A percentile compares a stretch with the other conserved stretches of the same genome.
These are phyloP conservation scores for Atalantia buxifolia DNA, from an alignment of 345 rosid species.

Conservation along the genomic window DNA sequence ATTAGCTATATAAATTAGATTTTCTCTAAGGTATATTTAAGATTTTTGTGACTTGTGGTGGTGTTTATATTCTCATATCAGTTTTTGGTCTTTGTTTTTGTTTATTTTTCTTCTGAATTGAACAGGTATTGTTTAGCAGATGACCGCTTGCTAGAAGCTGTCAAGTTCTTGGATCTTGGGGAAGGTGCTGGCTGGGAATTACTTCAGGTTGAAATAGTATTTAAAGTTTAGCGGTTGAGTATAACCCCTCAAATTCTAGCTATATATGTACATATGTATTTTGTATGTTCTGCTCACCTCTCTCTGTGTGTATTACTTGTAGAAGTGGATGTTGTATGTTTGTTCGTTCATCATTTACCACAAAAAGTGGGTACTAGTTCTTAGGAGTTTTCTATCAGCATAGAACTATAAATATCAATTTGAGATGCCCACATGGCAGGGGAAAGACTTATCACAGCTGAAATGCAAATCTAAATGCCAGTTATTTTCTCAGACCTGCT, in stretches of 20 bases:
- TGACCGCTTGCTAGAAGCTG: constrained; percentile 78
- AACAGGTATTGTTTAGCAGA: constrained; percentile 91
- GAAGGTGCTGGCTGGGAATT: constrained; percentile 90
- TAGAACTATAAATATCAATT: not conserved
- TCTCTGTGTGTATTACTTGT: not conserved
- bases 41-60: not conserved
- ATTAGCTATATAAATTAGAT: not conserved
- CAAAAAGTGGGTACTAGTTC: not conserved
- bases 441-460: not conserved
- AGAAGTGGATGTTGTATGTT: not conserved
- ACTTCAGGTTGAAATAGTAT: constrained; percentile 59
- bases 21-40: not conserved
- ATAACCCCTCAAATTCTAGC: not conserved
- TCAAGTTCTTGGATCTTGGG: constrained; percentile 78
- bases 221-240: not conserved
- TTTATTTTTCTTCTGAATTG: not conserved
- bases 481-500: not conserved
- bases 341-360: not conserved
- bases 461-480: not conserved
- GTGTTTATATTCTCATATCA: not conserved
- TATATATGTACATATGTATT: not conserved
- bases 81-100: not conserved
- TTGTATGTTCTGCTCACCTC: too few relatives aligned
- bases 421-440: not conserved
- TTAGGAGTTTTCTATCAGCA: not conserved